Evolutionary conservation across 345 rosid genomes (phyloP).

Genomic region (Clausena lansium): DNA sequence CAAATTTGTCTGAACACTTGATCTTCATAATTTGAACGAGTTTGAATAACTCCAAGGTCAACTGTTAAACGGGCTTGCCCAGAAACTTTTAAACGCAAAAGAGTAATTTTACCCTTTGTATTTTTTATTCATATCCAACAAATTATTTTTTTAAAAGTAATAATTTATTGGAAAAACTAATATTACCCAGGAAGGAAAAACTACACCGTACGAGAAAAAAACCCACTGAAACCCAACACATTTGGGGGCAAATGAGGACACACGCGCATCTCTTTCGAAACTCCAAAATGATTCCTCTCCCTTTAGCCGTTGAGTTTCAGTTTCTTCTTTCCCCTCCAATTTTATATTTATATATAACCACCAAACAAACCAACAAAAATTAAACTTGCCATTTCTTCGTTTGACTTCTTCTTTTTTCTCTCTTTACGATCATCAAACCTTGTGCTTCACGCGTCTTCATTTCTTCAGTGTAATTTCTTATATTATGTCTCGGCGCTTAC

Average conservation of each 20-base stretch:
- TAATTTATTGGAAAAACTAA: too few species aligned
- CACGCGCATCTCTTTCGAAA: neutral
- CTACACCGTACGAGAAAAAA: neutral
- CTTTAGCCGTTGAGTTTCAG: slow-evolving; percentile 8
- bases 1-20: neutral
- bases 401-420: neutral
- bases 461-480: neutral
- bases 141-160: too few species aligned
- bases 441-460: slow-evolving; percentile 13
- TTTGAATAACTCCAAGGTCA: neutral
- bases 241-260: too few species aligned
- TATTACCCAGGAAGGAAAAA: neutral
- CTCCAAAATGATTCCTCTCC: neutral
- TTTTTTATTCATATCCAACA: too few species aligned
- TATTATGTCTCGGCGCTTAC: slow-evolving; percentile 9
- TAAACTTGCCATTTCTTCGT: neutral
- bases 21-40: neutral
- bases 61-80: neutral
- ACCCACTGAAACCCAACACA: neutral
- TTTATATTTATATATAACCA: neutral
- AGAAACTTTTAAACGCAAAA: neutral
- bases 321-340: neutral
- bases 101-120: neutral
- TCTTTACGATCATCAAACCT: neutral
- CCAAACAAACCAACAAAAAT: too few species aligned